A percentile compares a stretch with the other conserved stretches of the same genome.
Conservation (phyloP, 495 filamentous ascomycete genomes). For the Podospora pseudoanserina region DNA sequence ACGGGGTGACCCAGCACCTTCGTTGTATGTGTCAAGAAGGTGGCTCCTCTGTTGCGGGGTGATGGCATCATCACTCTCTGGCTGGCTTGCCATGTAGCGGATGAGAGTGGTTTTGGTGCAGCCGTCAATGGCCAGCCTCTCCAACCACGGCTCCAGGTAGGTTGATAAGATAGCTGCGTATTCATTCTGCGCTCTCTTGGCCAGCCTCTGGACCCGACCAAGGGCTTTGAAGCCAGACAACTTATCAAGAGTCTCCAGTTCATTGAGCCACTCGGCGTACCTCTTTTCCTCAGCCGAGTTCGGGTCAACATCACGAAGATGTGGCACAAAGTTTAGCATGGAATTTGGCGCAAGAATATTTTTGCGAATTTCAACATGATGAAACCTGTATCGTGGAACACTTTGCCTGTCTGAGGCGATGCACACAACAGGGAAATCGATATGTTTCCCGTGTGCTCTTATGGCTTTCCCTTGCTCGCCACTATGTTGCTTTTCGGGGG, state of each 20-base stretch:
- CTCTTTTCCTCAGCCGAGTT: constrained; percentile 39
- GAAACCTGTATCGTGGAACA: constrained; percentile 44
- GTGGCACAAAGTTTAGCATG: constrained; percentile 47
- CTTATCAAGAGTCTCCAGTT: constrained; percentile 48
- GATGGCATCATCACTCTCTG: constrained; percentile 35
- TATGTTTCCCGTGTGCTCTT: constrained; percentile 35
- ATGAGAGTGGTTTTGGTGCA: constrained; percentile 45
- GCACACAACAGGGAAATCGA: constrained; percentile 32
- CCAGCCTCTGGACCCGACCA: constrained; percentile 37
- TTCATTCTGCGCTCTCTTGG: constrained; percentile 41
- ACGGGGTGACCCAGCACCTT: constrained; percentile 35
- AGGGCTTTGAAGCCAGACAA: constrained; percentile 46
- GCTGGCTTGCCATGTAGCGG: constrained; percentile 41
- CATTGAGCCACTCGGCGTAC: constrained; percentile 45
- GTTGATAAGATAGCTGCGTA: constrained; percentile 40
- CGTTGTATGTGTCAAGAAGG: constrained; percentile 38
- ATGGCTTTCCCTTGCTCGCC: constrained; percentile 33
- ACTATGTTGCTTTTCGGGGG: constrained; percentile 26
- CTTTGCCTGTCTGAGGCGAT: constrained; percentile 40
- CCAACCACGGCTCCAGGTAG: constrained; percentile 46
- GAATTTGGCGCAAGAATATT: constrained; percentile 49
- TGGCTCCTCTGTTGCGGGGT: constrained; percentile 44
- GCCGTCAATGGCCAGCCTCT: constrained; percentile 38
- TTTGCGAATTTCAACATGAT: constrained; percentile 49
- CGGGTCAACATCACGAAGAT: constrained; percentile 45